phyloP scores from a whole-genome alignment of 2,329 filamentous ascomycete species.

The Pseudogymnoascus sp. region DNA sequence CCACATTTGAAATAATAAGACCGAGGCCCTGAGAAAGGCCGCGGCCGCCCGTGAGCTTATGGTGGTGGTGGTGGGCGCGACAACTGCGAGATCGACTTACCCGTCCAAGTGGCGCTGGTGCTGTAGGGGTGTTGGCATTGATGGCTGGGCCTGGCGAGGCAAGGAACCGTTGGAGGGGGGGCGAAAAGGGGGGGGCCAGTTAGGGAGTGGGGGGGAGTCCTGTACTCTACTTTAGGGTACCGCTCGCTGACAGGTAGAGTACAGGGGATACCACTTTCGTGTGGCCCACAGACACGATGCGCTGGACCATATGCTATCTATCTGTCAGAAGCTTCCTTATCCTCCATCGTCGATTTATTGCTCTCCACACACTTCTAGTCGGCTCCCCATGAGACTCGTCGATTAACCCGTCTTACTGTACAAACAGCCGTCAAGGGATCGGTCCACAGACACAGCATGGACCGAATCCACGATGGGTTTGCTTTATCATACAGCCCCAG shows the following conservation, averaged over 20 bases:
- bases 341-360: background rate
- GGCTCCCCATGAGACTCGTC: background rate
- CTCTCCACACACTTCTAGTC: background rate
- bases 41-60: background rate
- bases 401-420: background rate
- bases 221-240: background rate
- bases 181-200: background rate
- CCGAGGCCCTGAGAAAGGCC: background rate
- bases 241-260: background rate
- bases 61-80: background rate
- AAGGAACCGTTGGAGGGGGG: background rate
- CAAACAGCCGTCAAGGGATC: background rate
- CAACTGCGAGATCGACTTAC: conserved; percentile 4
- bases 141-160: background rate
- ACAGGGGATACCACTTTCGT: background rate
- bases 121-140: background rate
- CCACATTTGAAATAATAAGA: conserved; percentile 1
- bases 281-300: background rate
- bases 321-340: background rate
- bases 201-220: background rate
- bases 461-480: background rate
- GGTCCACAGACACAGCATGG: background rate
- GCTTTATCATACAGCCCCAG: background rate
- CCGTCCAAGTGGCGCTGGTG: background rate
- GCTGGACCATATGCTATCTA: background rate